Percentiles rank a stretch among this genome's conserved stretches.
Evolutionary conservation across 257 asterid genomes (phyloP).

Genomic region (Capsicum rhomboideum): DNA sequence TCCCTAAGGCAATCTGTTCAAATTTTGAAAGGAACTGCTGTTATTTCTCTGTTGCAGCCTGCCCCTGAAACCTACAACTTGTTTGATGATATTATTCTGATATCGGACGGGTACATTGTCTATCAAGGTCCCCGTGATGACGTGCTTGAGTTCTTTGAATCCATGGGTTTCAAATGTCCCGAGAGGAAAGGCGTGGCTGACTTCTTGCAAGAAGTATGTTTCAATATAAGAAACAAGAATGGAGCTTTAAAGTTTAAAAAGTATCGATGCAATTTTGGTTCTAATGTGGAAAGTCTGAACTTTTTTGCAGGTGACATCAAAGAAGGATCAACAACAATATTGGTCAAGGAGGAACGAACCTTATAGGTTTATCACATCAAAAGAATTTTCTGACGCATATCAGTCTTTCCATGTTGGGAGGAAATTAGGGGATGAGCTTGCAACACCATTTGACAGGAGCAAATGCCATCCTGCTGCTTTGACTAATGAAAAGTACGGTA

Average conservation of each 20-base stretch:
- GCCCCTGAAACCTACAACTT: conserved; percentile 32
- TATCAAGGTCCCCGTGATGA: conserved; percentile 33
- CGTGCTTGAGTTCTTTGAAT: conserved; percentile 25
- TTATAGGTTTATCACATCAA: conserved; percentile 28
- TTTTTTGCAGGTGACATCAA: conserved; percentile 38
- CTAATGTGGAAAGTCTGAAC: not conserved
- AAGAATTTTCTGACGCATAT: conserved; percentile 42
- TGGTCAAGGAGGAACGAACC: conserved; percentile 32
- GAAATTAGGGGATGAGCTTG: conserved; percentile 37
- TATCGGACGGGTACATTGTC: conserved; percentile 24
- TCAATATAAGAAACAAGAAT: not conserved
- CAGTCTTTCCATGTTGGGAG: conserved; percentile 29
- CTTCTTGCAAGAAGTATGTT: conserved; percentile 35
- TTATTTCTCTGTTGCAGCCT: conserved; percentile 34
- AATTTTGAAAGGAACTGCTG: conserved; percentile 33
- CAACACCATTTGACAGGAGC: conserved; percentile 45
- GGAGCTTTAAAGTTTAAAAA: not conserved
- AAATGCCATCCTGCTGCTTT: conserved; percentile 76
- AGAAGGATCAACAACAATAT: conserved; percentile 45
- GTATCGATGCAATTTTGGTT: not conserved
- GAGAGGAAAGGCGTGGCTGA: conserved; percentile 37
- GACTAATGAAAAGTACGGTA: conserved; percentile 43
- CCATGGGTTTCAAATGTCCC: conserved; percentile 38
- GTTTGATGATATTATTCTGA: conserved; percentile 33
- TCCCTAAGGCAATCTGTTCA: conserved; percentile 28